Percentiles rank a stretch among this genome's conserved stretches.
phyloP scores from a whole-genome alignment of 2,329 filamentous ascomycete genomes.

The Pseudogymnoascus sp. region DNA sequence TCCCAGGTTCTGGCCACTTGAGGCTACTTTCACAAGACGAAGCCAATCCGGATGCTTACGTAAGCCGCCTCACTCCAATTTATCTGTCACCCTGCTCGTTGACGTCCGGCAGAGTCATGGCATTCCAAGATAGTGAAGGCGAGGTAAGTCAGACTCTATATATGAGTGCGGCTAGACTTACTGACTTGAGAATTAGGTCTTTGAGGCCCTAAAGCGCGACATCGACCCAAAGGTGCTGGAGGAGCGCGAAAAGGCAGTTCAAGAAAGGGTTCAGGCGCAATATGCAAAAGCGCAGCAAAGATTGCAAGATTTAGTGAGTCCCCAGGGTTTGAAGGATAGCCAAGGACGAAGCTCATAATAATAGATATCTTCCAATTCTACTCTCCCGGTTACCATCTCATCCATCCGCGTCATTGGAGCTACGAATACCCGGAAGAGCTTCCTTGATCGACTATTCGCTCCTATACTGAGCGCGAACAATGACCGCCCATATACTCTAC shows the following conservation, averaged over 20 bases:
- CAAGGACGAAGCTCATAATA: not conserved
- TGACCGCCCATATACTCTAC: conserved; percentile 64
- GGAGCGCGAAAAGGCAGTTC: conserved; percentile 51
- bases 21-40: not conserved
- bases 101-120: not conserved
- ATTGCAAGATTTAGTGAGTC: conserved; percentile 54
- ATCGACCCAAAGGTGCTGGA: conserved; percentile 50
- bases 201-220: conserved; percentile 50
- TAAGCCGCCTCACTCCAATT: conserved; percentile 5
- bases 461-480: conserved; percentile 65
- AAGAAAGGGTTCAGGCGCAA: conserved; percentile 31
- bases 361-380: conserved; percentile 72
- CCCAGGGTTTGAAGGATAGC: not conserved
- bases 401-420: conserved; percentile 78
- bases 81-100: conserved; percentile 1
- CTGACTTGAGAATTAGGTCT: conserved; percentile 38
- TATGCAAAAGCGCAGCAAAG: conserved; percentile 47
- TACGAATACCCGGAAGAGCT: conserved; percentile 70
- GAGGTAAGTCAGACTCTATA: conserved; percentile 33
- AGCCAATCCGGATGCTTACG: not conserved
- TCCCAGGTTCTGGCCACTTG: conserved; percentile 15
- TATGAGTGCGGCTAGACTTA: conserved; percentile 27
- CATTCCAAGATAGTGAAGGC: conserved; percentile 29
- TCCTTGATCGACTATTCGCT: conserved; percentile 73
- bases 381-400: conserved; percentile 79